phyloP scores from a whole-genome alignment of 2,329 filamentous ascomycete species.

The Pyricularia grisea region DNA sequence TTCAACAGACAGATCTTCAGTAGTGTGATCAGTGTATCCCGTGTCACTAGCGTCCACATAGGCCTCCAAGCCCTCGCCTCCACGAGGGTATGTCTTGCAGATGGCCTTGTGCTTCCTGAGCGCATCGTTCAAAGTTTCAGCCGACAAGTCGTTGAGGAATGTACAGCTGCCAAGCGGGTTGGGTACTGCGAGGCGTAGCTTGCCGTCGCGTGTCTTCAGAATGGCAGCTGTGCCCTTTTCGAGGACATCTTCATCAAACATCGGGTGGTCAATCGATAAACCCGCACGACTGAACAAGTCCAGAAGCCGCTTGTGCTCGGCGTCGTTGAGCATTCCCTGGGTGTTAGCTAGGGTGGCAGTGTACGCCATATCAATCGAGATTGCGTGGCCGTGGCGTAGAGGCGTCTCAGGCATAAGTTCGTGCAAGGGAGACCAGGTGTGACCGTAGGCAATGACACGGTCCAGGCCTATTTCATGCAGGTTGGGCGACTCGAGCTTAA shows the following conservation, averaged over 20 bases:
- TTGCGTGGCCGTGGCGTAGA: constrained; percentile 54
- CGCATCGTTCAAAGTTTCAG: constrained; percentile 51
- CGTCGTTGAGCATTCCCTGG: constrained; percentile 49
- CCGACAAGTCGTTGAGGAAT: constrained; percentile 58
- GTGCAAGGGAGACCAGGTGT: constrained; percentile 66
- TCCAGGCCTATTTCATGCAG: constrained; percentile 65
- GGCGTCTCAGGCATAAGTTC: constrained; percentile 61
- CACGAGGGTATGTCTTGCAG: constrained; percentile 51
- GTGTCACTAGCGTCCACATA: constrained; percentile 63
- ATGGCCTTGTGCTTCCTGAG: constrained; percentile 54
- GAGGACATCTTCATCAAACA: constrained; percentile 57
- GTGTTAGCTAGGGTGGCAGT: constrained; percentile 58
- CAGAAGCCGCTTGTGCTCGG: constrained; percentile 53
- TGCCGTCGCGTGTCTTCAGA: constrained; percentile 60
- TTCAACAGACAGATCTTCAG: constrained; percentile 20
- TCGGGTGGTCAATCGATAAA: constrained; percentile 60
- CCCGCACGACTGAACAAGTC: constrained; percentile 61
- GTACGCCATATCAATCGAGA: constrained; percentile 55
- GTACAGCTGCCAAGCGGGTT: constrained; percentile 56
- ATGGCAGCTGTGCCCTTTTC: constrained; percentile 59
- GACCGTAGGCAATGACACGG: constrained; percentile 64
- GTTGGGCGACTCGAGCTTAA: constrained; percentile 65
- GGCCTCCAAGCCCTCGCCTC: constrained; percentile 58
- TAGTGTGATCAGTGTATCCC: constrained; percentile 36
- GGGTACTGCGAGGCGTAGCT: constrained; percentile 59